Evolutionary conservation across 176 grass and related monocot species (phyloP).

Genomic region (Zoysia pacifica): DNA sequence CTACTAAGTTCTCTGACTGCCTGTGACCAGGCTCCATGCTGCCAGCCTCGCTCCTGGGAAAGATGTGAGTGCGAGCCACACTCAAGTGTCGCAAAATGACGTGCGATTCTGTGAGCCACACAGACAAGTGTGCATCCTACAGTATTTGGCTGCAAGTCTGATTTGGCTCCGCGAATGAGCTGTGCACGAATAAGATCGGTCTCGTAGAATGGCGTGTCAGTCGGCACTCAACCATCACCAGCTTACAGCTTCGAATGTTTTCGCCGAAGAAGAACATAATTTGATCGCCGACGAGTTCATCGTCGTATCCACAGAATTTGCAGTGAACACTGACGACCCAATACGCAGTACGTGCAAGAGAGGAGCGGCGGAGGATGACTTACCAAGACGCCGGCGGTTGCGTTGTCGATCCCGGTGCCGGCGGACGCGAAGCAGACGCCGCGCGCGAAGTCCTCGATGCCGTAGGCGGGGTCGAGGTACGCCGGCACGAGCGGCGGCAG

Average conservation of each 20-base stretch:
- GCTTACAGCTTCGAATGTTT: too few species aligned
- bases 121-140: background rate
- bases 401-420: slow-evolving; percentile 81
- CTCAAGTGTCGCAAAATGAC: background rate
- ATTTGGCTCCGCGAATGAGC: too few species aligned
- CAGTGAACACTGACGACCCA: background rate
- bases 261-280: too few species aligned
- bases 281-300: background rate
- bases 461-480: slow-evolving; percentile 65
- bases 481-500: slow-evolving; percentile 64
- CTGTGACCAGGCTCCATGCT: background rate
- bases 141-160: too few species aligned
- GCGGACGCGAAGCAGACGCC: slow-evolving; percentile 95
- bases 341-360: too few species aligned
- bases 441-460: slow-evolving; percentile 60
- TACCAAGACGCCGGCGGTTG: slow-evolving; percentile 80
- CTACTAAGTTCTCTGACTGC: background rate
- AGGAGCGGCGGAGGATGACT: background rate
- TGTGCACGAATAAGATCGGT: too few species aligned
- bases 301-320: background rate
- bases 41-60: background rate
- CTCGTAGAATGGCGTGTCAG: too few species aligned
- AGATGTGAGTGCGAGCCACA: too few species aligned
- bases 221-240: too few species aligned
- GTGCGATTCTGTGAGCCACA: background rate